phyloP scores from a whole-genome alignment of 176 grass and related monocot genomes.

The Eragrostis nindensis region DNA sequence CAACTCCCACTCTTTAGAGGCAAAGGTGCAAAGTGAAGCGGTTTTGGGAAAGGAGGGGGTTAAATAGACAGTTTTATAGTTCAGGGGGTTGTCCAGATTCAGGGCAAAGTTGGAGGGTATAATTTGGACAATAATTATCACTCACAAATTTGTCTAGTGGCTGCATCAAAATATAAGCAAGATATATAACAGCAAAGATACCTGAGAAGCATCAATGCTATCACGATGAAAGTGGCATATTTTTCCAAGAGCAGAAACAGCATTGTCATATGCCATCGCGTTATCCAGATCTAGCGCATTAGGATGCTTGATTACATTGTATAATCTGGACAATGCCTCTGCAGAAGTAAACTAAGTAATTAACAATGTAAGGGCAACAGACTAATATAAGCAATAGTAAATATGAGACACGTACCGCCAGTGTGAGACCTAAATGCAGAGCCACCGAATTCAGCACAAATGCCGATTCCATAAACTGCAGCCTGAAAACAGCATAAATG shows the following conservation, averaged over 20 bases:
- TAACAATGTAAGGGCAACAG: conserved; percentile 25
- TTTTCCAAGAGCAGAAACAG: conserved; percentile 89
- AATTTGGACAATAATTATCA: too few species aligned
- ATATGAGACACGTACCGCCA: conserved; percentile 52
- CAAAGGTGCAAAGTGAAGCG: too few species aligned
- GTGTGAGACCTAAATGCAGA: conserved; percentile 63
- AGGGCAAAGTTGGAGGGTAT: too few species aligned
- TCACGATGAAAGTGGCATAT: conserved; percentile 77
- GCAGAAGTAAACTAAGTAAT: conserved; percentile 16
- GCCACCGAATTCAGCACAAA: conserved; percentile 79
- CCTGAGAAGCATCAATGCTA: conserved; percentile 76
- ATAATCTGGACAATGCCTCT: conserved; percentile 73
- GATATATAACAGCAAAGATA: conserved; percentile 23
- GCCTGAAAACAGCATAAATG: conserved; percentile 42
- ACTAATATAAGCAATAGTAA: conserved; percentile 14
- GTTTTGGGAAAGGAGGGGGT: too few species aligned
- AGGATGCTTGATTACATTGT: conserved; percentile 69
- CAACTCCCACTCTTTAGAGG: too few species aligned
- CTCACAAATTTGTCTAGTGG: background rate
- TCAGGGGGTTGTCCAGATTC: too few species aligned
- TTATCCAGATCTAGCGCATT: conserved; percentile 74
- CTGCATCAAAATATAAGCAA: conserved; percentile 30
- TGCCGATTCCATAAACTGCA: conserved; percentile 81
- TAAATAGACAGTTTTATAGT: too few species aligned
- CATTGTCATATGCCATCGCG: conserved; percentile 86